phyloP scores from a whole-genome alignment of 257 asterid genomes.

The Lavandula angustifolia region DNA sequence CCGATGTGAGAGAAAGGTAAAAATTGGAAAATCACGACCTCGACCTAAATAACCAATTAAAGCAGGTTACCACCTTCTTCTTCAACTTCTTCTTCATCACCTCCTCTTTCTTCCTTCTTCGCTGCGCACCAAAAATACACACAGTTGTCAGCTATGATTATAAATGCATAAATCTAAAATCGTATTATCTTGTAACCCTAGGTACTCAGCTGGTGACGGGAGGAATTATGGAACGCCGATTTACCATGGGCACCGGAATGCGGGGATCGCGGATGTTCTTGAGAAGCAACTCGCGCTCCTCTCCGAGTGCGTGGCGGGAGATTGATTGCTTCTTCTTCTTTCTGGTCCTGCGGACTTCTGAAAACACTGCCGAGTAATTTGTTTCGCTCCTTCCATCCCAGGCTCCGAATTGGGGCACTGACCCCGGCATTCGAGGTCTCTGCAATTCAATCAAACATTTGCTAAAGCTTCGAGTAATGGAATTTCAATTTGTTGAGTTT shows the following conservation, averaged over 20 bases:
- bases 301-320: conserved; percentile 42
- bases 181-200: too few species aligned
- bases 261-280: conserved; percentile 15
- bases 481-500: not conserved
- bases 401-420: conserved; percentile 60
- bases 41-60: conserved; percentile 38
- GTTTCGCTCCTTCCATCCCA: conserved; percentile 56
- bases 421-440: conserved; percentile 24
- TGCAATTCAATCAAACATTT: too few species aligned
- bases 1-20: conserved; percentile 13
- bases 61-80: conserved; percentile 28
- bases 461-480: too few species aligned
- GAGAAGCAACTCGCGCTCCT: conserved; percentile 41
- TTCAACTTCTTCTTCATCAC: conserved; percentile 21
- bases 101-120: conserved; percentile 4
- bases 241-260: conserved; percentile 35
- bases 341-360: conserved; percentile 51
- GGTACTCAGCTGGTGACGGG: too few species aligned
- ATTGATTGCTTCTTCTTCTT: conserved; percentile 38
- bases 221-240: too few species aligned
- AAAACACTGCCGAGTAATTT: conserved; percentile 49
- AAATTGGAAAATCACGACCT: not conserved
- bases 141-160: not conserved
- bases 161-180: not conserved
- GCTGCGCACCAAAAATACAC: conserved; percentile 17